Evolutionary conservation across 352 stramenopile genomes (phyloP).

Genomic region (Pythium aphanidermatum): DNA sequence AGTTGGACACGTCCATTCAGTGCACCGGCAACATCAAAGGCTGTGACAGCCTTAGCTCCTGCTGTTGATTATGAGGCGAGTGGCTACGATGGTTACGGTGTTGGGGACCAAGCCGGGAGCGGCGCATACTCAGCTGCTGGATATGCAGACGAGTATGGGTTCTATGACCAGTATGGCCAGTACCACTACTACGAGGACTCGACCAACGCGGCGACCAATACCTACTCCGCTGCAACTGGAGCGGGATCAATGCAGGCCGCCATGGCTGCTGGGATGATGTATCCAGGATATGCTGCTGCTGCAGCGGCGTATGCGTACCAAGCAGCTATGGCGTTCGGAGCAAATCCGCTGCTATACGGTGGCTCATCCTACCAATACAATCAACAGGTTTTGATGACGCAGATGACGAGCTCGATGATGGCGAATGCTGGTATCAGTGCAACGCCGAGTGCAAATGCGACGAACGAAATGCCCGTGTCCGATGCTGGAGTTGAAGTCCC

Average conservation of each 20-base stretch:
- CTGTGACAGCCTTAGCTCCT: slow-evolving; percentile 21
- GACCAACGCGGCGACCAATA: slow-evolving; percentile 18
- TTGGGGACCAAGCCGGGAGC: slow-evolving; percentile 15
- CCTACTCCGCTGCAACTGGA: slow-evolving; percentile 6
- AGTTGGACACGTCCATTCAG: slow-evolving; percentile 71
- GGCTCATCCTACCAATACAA: slow-evolving; percentile 36
- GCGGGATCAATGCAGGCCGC: slow-evolving; percentile 18
- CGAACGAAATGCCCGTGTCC: not conserved
- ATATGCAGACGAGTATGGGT: slow-evolving; percentile 74
- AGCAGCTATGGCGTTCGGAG: slow-evolving; percentile 37
- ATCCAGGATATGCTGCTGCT: slow-evolving; percentile 36
- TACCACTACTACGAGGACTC: slow-evolving; percentile 79
- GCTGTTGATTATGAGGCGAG: slow-evolving; percentile 35
- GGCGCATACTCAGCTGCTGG: slow-evolving; percentile 27
- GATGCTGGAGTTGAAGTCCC: slow-evolving; percentile 21
- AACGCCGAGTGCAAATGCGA: not conserved
- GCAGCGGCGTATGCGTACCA: slow-evolving; percentile 57
- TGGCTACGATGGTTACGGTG: slow-evolving; percentile 8
- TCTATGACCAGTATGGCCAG: slow-evolving; percentile 74
- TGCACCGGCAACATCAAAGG: slow-evolving; percentile 25
- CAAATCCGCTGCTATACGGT: slow-evolving; percentile 41
- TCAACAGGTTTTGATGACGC: slow-evolving; percentile 33
- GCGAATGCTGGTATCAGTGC: not conserved
- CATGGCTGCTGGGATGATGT: slow-evolving; percentile 30
- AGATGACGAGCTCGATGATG: slow-evolving; percentile 27